Base-by-base conservation (phyloP, 1,284 basidiomycete species). In the Gomphus bonarii region DNA sequence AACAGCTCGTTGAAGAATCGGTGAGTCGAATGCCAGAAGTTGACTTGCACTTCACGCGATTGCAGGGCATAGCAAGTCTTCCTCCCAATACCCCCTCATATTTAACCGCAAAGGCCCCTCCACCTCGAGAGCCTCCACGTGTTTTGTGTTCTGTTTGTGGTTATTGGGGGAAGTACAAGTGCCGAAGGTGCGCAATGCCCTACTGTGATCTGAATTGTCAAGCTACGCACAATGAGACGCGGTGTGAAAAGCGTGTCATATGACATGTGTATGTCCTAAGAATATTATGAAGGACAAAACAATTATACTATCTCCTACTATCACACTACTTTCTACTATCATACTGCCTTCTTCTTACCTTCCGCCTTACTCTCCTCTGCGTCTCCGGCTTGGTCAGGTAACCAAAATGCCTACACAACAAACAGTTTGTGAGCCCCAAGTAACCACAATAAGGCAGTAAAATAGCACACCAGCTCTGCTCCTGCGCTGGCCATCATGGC, bases 401-500 rank as follows among this genome's bases (percentile, higher is more conserved):
- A 69, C 89, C 89, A 91, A 66, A 91, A 88, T 1, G 88, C 85
- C 89, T 91, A 60, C 8, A 66, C 36, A n/a, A n/a, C n/a, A n/a
- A 42, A 35, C 31, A 16, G 5, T 31, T 14, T 48, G 20, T 12
- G 47, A 28, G 38, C 31, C 20, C 10, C 3, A 51, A 22, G 7
- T 31, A 35, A 10, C 49, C 20, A 12, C 11, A 9, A 38, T 10
- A 43, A 22, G 28, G 9, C 18, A 42, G 30, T 16, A 42, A 31
- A 18, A 28, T 22, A 36, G 76, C 88, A 63, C 64, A 94, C 92
- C 71, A 95, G 67, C 67, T 95, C 91, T 58, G 82, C 77, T 4
- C 92, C 93, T 11, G 88, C 94, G 1, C 84, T 84, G 53, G 82
- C 87, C 75, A 97, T 76, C 89, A 97, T 94, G n/a, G 84, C 84